These are phyloP conservation scores for Avena eriantha DNA, from an alignment of 176 grass and related monocot genomes.

Conservation along the genomic window DNA sequence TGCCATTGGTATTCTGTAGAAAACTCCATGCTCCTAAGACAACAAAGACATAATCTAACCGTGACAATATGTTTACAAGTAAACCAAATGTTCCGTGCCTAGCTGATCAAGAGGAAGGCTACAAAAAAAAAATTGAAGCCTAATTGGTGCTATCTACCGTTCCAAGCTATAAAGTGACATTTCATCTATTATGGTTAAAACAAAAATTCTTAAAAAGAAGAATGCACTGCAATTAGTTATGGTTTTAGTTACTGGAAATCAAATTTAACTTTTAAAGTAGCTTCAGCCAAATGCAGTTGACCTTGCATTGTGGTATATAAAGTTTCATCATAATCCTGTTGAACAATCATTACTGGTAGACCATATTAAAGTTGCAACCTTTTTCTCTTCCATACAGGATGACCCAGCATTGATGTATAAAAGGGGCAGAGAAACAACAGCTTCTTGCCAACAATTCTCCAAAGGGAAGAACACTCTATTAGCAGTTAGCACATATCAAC, in stretches of 20 bases:
- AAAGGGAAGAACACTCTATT: slow-evolving; percentile 28
- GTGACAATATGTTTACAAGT: not conserved
- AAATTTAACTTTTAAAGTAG: slow-evolving; percentile 44
- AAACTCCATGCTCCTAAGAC: slow-evolving; percentile 4
- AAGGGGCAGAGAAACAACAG: slow-evolving; percentile 44
- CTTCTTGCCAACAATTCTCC: slow-evolving; percentile 42
- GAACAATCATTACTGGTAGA: slow-evolving; percentile 60
- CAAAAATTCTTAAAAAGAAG: slow-evolving; percentile 24
- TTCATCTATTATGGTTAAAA: not conserved
- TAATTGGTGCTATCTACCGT: not conserved
- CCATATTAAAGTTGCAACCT: slow-evolving; percentile 53
- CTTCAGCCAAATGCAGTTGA: slow-evolving; percentile 67
- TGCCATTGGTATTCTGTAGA: not conserved
- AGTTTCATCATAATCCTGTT: slow-evolving; percentile 57
- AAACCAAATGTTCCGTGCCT: not conserved
- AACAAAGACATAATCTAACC: slow-evolving; percentile 20
- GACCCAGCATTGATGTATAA: slow-evolving; percentile 53
- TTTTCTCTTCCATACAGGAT: slow-evolving; percentile 33
- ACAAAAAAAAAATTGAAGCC: slow-evolving; percentile 23
- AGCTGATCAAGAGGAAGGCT: slow-evolving; percentile 19
- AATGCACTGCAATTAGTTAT: slow-evolving; percentile 4
- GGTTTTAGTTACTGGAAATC: slow-evolving; percentile 48
- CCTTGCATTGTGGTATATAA: slow-evolving; percentile 47
- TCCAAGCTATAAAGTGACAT: slow-evolving; percentile 12
- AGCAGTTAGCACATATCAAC: slow-evolving; percentile 36